Conservation (phyloP, 129 eudicot species). For the Flaveria robusta region DNA sequence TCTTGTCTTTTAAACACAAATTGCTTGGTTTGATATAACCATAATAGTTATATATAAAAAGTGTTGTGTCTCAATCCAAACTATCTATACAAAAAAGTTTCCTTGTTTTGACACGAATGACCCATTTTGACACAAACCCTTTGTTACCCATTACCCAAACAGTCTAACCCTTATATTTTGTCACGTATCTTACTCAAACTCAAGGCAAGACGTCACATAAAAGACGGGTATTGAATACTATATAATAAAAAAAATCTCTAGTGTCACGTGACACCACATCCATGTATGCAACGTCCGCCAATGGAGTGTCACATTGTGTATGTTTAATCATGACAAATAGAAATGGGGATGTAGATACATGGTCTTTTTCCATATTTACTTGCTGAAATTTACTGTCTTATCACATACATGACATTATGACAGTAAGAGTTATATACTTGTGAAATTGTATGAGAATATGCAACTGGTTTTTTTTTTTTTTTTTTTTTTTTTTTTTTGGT, state of each 20-base stretch:
- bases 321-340: conserved; percentile 10
- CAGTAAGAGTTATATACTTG: conserved; percentile 10
- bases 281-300: no score
- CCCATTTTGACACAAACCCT: no score
- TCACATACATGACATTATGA: conserved; percentile 19
- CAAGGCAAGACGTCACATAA: background rate
- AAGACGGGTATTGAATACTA: background rate
- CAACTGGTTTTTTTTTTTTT: conserved; percentile 6
- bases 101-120: no score
- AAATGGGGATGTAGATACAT: background rate
- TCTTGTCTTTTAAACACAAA: no score
- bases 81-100: background rate
- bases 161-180: background rate
- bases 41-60: background rate
- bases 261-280: no score
- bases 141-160: background rate
- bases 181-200: background rate
- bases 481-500: background rate
- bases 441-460: conserved; percentile 15
- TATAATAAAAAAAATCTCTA: background rate
- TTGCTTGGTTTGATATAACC: background rate
- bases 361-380: background rate
- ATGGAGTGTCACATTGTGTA: conserved; percentile 13
- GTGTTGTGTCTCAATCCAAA: background rate
- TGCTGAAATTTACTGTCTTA: conserved; percentile 17